Percentiles rank a stretch among this genome's conserved stretches.
Conservation (phyloP, 2,329 filamentous ascomycete species). For the Emmonsia crescens region DNA sequence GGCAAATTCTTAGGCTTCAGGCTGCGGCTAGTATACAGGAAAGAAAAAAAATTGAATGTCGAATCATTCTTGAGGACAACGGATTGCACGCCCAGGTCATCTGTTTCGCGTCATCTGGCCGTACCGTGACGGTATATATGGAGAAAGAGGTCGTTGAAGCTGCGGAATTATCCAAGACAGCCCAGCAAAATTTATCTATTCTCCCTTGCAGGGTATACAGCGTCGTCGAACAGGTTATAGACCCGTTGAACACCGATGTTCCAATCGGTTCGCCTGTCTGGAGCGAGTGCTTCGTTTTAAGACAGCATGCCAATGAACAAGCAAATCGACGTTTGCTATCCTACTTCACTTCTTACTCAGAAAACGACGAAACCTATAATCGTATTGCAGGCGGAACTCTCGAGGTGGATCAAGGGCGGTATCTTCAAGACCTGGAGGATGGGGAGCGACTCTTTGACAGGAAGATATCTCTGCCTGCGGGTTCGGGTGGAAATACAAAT, state of each 20-base stretch:
- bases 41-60: conserved; percentile 5
- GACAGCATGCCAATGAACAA: conserved; percentile 6
- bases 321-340: conserved; percentile 7
- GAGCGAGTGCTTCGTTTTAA: conserved; percentile 5
- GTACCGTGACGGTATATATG: conserved; percentile 2
- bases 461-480: background rate
- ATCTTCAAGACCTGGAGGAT: conserved; percentile 9
- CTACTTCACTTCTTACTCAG: conserved; percentile 3
- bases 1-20: conserved; percentile 1
- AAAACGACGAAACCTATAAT: conserved; percentile 5
- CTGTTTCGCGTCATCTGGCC: conserved; percentile 8
- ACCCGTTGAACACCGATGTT: background rate
- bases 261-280: background rate
- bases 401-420: conserved; percentile 6
- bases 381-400: conserved; percentile 2
- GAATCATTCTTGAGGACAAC: conserved; percentile 4
- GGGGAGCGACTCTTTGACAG: conserved; percentile 10
- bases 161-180: background rate
- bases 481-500: background rate
- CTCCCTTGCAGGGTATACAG: conserved; percentile 10
- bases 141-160: conserved; percentile 7
- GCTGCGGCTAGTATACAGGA: conserved; percentile 5
- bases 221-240: conserved; percentile 4
- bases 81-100: conserved; percentile 4
- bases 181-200: conserved; percentile 3